phyloP scores from a whole-genome alignment of 208 protist species.

The Leishmania tarentolae region DNA sequence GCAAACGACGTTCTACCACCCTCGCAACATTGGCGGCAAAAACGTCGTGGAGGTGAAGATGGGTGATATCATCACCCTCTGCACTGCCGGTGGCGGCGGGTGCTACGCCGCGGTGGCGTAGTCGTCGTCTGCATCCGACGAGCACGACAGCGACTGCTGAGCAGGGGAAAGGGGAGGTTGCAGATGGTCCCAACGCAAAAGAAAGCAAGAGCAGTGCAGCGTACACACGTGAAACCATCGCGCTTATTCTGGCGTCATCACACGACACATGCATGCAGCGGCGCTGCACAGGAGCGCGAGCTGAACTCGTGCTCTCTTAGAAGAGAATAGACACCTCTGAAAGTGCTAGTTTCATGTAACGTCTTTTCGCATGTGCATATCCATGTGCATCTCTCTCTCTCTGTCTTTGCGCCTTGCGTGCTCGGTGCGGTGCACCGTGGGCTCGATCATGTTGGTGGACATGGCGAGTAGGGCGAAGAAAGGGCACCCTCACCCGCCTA shows the following conservation, averaged over 20 bases:
- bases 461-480: not conserved
- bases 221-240: not conserved
- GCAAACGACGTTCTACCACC: constrained; percentile 36
- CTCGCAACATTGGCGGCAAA: constrained; percentile 66
- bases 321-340: not conserved
- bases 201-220: not conserved
- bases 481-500: not conserved
- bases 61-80: constrained; percentile 65
- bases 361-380: not conserved
- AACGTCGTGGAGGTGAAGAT: constrained; percentile 51
- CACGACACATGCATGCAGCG: not conserved
- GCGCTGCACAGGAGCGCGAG: not conserved
- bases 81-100: constrained; percentile 59
- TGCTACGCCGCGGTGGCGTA: constrained; percentile 25
- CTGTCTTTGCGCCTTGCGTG: no score
- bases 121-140: not conserved
- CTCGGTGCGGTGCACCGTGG: not conserved
- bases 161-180: not conserved
- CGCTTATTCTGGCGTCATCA: not conserved
- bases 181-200: not conserved
- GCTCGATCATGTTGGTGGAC: not conserved
- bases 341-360: not conserved
- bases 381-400: not conserved
- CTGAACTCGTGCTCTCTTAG: not conserved
- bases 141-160: not conserved